phyloP scores from a whole-genome alignment of 768 basidiomycete genomes.

The Mycena rebaudengoi region DNA sequence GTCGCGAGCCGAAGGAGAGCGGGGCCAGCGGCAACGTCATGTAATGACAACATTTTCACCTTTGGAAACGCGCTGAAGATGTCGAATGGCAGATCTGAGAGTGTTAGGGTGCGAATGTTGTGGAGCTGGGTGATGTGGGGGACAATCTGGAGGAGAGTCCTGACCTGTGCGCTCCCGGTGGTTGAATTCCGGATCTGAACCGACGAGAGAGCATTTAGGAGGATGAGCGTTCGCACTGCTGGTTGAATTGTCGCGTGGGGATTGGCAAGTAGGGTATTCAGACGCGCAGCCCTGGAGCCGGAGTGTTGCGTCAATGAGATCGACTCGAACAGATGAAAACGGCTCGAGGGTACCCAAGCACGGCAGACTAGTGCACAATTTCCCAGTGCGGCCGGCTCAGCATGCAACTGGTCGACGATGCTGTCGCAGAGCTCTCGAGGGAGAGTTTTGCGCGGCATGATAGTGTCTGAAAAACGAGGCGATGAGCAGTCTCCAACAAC shows the following conservation, averaged over 20 bases:
- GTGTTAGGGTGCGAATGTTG: slow-evolving; percentile 9
- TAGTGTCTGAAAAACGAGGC: no score
- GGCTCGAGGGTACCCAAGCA: no score
- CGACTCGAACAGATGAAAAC: slow-evolving; percentile 19
- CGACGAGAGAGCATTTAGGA: slow-evolving; percentile 2
- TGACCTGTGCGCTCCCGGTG: slow-evolving; percentile 4
- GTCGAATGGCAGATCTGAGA: slow-evolving; percentile 19
- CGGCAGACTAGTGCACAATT: no score
- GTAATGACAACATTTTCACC: not conserved
- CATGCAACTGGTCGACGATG: no score
- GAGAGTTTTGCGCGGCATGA: no score
- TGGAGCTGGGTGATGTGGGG: slow-evolving; percentile 4
- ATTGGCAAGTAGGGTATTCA: slow-evolving; percentile 16
- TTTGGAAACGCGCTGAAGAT: slow-evolving; percentile 6
- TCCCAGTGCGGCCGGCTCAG: no score
- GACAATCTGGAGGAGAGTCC: not conserved
- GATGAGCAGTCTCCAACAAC: no score
- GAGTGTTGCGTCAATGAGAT: not conserved
- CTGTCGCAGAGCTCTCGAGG: no score
- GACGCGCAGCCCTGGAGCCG: slow-evolving; percentile 1
- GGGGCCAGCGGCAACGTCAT: slow-evolving; percentile 9
- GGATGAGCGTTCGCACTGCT: slow-evolving; percentile 11
- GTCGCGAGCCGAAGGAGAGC: slow-evolving; percentile 13
- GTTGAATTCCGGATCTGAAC: not conserved
- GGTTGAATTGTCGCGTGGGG: slow-evolving; percentile 9